Evolutionary conservation across 2,329 filamentous ascomycete species (phyloP), one percentile per base, ranked within the genome.

Genomic region (Curvularia sp.): DNA sequence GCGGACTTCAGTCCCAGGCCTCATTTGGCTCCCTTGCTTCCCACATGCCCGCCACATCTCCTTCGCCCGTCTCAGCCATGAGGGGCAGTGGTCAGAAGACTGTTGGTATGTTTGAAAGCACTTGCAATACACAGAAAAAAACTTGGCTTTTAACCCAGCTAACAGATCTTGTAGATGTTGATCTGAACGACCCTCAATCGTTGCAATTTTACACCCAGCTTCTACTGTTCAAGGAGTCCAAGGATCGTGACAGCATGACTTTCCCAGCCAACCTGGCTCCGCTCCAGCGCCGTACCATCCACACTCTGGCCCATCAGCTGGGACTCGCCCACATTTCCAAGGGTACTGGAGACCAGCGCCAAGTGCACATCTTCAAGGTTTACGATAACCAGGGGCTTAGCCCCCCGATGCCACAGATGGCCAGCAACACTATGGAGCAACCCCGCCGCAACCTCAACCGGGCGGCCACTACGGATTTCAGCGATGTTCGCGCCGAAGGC

Each of bases 401-500:
- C 77, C 86, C 87, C 15, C 86, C 86, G 1, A 80, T 87, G 74
- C 82, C 83, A n/a, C 82, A 85, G 49, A 88, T 81, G 82, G 88
- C 82, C 70, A 82, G 75, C 1, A 88, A 88, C 56, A 88, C 90
- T 58, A 82, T 88, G 50, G 92, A 96, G 64, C 87, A 90, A 55
- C 89, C 92, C 68, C 89, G 94, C 66, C 90, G 94, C 60, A 90
- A 89, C 4, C 82, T 99, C 35, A 97, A 93, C 80, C 89, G 95
- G 62, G 93, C 95, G 15, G 95, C 95, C n/a, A 98, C 95, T 2
- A 97, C 96, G 66, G 95, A 98, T 77, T 98, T 98, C 77, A 93
- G 91, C 65, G 90, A 93, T 62, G 87, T 91, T 51, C 86, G 91
- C 53, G 90, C 89, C 61, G 89, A 90, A 22, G 88, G 88, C 20